Evolutionary conservation across 352 stramenopile genomes (phyloP), one percentile per base, ranked within the genome.

Genomic region (Pythium phragmitis): DNA sequence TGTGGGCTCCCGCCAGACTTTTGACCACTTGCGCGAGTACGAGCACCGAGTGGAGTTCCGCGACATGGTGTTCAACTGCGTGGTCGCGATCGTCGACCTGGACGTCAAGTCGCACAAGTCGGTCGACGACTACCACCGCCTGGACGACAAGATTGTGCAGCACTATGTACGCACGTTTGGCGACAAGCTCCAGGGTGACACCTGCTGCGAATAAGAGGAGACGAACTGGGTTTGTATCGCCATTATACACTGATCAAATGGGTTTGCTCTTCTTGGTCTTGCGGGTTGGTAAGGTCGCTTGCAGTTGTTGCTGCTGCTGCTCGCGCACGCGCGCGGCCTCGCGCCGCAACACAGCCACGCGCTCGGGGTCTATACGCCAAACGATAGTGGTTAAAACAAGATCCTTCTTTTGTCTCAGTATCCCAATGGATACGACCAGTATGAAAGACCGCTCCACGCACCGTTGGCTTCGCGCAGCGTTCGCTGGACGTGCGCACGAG

Each of bases 101-200:
- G 87, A 96, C 58, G 76, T 91, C 64, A 96, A 95, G 72, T 88
- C 83, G 49, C 83, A 94, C 79, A 94, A 94, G 66, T 91, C 85
- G 11, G 77, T 96, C 47, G 75, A 79, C 39, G 79, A 91, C 63
- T 96, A 94, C 70, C 91, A 86, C 64, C 74, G 75, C 7, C 68
- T 94, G 21, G 87, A 96, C 66, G 74, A 91, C 46, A 87, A 87
- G 70, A 95, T 95, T 23, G 80, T 80, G 36, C 65, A 71, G 56
- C 82, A 89, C 63, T 91, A 85, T 55, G 60, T 73, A 19, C 58
- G 43, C 55, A 73, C 79, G 53, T 81, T 85, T 55, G 70, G 70
- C 51, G 51, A 60, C 8, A 48, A 60, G 34, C n/a, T 57, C n/a
- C 43, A 60, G 23, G 21, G 4, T 53, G 72, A 72, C 37, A 65